A percentile compares a stretch with the other conserved stretches of the same genome.
phyloP scores from a whole-genome alignment of 192 early-diverging fungal genomes.

The Backusella tuberculispora region DNA sequence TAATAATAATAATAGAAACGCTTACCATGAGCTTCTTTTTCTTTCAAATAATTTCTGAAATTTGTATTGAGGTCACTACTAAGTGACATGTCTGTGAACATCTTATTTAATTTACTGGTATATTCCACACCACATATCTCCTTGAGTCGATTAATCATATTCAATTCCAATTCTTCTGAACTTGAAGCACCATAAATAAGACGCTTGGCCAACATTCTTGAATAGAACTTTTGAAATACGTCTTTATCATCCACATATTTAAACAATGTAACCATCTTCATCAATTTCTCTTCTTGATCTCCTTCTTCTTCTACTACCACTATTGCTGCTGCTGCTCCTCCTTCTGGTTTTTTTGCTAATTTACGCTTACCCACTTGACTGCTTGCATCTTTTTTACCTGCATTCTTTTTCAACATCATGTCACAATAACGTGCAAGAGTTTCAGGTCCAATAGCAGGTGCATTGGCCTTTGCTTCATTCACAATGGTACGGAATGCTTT shows the following conservation, averaged over 20 bases:
- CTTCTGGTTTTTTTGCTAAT: slow-evolving; percentile 36
- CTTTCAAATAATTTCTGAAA: slow-evolving; percentile 51
- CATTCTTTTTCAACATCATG: slow-evolving; percentile 67
- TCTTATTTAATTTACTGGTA: slow-evolving; percentile 81
- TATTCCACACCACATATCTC: slow-evolving; percentile 84
- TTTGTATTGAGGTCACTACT: slow-evolving; percentile 67
- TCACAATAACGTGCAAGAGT: slow-evolving; percentile 86
- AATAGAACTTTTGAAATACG: slow-evolving; percentile 91
- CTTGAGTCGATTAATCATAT: slow-evolving; percentile 83
- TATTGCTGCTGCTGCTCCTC: slow-evolving; percentile 61
- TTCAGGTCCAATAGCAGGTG: slow-evolving; percentile 64
- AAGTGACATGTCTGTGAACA: slow-evolving; percentile 87
- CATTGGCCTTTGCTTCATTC: slow-evolving; percentile 57
- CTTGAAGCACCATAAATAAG: slow-evolving; percentile 71
- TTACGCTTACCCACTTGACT: slow-evolving; percentile 63
- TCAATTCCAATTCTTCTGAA: slow-evolving; percentile 80
- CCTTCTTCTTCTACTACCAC: slow-evolving; percentile 59
- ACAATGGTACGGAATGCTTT: slow-evolving; percentile 79
- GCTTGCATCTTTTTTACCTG: slow-evolving; percentile 27
- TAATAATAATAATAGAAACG: neutral
- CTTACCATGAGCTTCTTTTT: slow-evolving; percentile 6
- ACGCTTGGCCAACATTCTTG: slow-evolving; percentile 79
- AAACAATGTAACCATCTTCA: slow-evolving; percentile 53
- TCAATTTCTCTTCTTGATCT: slow-evolving; percentile 55
- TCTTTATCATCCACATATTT: slow-evolving; percentile 92